A percentile compares a stretch with the other conserved stretches of the same genome.
These are phyloP conservation scores for Aspergillus asperescens DNA, from an alignment of 495 filamentous ascomycete genomes.

Conservation along the genomic window DNA sequence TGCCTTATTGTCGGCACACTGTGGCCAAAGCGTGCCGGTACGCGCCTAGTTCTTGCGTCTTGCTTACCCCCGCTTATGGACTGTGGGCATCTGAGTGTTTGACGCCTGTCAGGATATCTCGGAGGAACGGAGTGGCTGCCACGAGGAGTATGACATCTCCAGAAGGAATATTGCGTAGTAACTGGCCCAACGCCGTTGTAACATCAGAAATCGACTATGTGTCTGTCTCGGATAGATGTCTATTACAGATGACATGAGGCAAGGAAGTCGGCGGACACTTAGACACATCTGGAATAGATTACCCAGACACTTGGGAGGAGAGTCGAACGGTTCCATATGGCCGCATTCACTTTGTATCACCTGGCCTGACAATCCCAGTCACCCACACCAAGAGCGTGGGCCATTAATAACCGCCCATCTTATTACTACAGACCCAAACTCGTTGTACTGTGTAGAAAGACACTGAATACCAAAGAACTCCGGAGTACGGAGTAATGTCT, in stretches of 20 bases:
- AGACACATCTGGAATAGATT: slow-evolving; percentile 5
- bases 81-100: neutral
- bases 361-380: slow-evolving; percentile 2
- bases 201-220: neutral
- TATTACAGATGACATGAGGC: neutral
- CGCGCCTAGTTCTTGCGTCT: neutral
- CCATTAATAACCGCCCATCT: neutral
- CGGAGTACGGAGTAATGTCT: too few species aligned
- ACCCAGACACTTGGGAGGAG: slow-evolving; percentile 2
- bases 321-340: slow-evolving; percentile 1
- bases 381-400: slow-evolving; percentile 2
- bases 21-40: neutral
- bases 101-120: neutral
- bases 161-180: neutral
- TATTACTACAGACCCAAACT: neutral
- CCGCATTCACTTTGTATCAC: slow-evolving; percentile 11
- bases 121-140: neutral
- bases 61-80: slow-evolving; percentile 12
- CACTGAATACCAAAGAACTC: too few species aligned
- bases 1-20: neutral
- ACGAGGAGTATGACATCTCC: neutral
- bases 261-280: neutral
- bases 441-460: too few species aligned
- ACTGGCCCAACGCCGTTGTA: neutral
- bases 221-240: neutral